phyloP scores from a whole-genome alignment of 179 eudicot genomes.

The Spinacia oleracea region DNA sequence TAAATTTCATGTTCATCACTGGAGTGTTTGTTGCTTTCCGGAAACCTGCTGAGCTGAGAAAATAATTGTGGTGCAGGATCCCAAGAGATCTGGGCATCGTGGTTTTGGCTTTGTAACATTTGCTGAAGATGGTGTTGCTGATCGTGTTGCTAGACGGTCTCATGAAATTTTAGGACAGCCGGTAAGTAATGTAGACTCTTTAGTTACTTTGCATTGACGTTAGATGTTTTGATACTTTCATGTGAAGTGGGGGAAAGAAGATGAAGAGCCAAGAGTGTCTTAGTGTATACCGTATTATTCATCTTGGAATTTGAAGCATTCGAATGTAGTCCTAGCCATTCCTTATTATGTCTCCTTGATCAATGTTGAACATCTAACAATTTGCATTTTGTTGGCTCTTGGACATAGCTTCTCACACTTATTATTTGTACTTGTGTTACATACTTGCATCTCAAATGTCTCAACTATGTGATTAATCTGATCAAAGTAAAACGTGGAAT shows the following conservation, averaged over 20 bases:
- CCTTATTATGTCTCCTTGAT: neutral
- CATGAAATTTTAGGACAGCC: constrained; percentile 97
- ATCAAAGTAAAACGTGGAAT: neutral
- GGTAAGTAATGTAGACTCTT: constrained; percentile 41
- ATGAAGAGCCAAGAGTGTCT: neutral
- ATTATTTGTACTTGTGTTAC: neutral
- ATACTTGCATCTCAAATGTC: neutral
- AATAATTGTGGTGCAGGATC: constrained; percentile 55
- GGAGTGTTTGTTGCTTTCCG: neutral
- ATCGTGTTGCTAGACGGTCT: constrained; percentile 83
- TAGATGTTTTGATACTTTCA: neutral
- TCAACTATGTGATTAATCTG: neutral
- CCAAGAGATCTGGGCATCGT: constrained; percentile 92
- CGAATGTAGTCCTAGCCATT: neutral
- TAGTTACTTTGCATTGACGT: neutral
- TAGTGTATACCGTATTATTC: neutral
- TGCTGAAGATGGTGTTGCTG: constrained; percentile 95
- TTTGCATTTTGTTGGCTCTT: neutral
- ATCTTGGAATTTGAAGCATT: neutral
- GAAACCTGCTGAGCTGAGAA: neutral
- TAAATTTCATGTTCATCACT: constrained; percentile 24
- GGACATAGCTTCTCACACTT: neutral
- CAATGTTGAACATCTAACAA: neutral
- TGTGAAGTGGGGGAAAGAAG: neutral
- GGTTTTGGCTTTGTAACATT: constrained; percentile 99